Percentiles rank a stretch among this genome's conserved stretches.
Evolutionary conservation across 345 rosid genomes (phyloP).

Genomic region (Balakata baccata): DNA sequence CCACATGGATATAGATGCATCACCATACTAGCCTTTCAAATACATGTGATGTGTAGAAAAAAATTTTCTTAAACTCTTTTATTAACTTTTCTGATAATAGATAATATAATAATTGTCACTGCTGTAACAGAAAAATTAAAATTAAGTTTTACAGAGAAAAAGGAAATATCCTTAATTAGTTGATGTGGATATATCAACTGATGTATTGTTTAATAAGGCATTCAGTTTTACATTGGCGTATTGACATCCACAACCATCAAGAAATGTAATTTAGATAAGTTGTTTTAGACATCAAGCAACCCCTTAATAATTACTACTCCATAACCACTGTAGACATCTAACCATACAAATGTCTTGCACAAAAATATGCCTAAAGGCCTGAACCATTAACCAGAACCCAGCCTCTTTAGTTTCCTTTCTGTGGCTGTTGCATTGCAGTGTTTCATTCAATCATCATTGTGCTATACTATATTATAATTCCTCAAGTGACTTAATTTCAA

Average conservation of each 20-base stretch:
- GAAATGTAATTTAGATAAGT: slow-evolving; percentile 1
- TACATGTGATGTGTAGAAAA: slow-evolving; percentile 3
- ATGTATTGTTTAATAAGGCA: background rate
- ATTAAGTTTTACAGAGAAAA: background rate
- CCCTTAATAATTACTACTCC: background rate
- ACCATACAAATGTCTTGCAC: background rate
- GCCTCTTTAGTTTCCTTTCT: background rate
- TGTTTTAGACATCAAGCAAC: background rate
- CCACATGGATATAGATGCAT: slow-evolving; percentile 20
- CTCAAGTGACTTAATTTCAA: too few relatives aligned
- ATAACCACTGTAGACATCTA: background rate
- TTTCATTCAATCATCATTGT: too few relatives aligned
- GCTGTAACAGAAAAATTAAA: background rate
- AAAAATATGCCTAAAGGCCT: background rate
- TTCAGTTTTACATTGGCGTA: background rate
- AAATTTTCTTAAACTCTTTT: background rate
- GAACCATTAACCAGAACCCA: background rate
- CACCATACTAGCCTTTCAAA: slow-evolving; percentile 20
- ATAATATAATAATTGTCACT: background rate
- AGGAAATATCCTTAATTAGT: background rate
- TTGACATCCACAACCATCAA: background rate
- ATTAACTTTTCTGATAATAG: background rate
- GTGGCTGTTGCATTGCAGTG: background rate
- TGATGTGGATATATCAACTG: background rate
- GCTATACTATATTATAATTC: too few relatives aligned